Percentiles rank a stretch among this genome's conserved stretches.
phyloP scores from a whole-genome alignment of 139 green algal species.

The Tetratostichococcus sp. region DNA sequence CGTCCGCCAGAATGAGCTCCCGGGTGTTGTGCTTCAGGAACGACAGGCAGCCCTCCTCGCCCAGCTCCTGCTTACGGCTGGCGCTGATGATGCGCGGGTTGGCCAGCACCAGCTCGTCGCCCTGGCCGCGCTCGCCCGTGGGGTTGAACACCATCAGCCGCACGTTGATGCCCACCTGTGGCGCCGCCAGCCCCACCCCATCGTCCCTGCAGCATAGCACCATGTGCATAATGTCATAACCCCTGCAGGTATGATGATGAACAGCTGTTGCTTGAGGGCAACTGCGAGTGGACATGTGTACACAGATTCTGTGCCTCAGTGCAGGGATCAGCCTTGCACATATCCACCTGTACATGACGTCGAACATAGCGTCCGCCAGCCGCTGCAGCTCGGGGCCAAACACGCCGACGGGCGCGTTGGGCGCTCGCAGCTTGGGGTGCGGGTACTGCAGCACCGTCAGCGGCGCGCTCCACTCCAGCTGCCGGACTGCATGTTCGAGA shows the following conservation, averaged over 20 bases:
- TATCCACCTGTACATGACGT: slow-evolving; percentile 90
- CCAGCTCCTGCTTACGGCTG: slow-evolving; percentile 43
- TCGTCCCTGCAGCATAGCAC: slow-evolving; percentile 72
- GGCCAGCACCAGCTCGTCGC: slow-evolving; percentile 84
- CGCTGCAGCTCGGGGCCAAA: slow-evolving; percentile 76
- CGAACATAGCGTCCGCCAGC: slow-evolving; percentile 88
- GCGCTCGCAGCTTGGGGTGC: slow-evolving; percentile 80
- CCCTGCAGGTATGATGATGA: neutral
- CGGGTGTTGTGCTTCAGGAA: slow-evolving; percentile 48
- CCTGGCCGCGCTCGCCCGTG: slow-evolving; percentile 40
- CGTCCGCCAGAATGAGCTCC: slow-evolving; percentile 56
- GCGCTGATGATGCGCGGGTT: slow-evolving; percentile 85
- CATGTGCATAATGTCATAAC: too few species aligned
- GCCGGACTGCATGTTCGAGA: slow-evolving; percentile 26
- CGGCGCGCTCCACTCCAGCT: slow-evolving; percentile 64
- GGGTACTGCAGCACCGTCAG: slow-evolving; percentile 86
- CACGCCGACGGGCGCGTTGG: slow-evolving; percentile 66
- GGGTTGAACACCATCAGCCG: slow-evolving; percentile 98
- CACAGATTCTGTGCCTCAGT: too few species aligned
- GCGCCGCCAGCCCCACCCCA: slow-evolving; percentile 94
- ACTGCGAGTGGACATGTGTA: too few species aligned
- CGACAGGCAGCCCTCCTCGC: slow-evolving; percentile 85
- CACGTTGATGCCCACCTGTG: slow-evolving; percentile 95
- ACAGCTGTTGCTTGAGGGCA: too few species aligned
- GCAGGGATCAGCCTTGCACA: too few species aligned